Conservation (phyloP, 1,284 basidiomycete species). For the Cryptococcus floricola region DNA sequence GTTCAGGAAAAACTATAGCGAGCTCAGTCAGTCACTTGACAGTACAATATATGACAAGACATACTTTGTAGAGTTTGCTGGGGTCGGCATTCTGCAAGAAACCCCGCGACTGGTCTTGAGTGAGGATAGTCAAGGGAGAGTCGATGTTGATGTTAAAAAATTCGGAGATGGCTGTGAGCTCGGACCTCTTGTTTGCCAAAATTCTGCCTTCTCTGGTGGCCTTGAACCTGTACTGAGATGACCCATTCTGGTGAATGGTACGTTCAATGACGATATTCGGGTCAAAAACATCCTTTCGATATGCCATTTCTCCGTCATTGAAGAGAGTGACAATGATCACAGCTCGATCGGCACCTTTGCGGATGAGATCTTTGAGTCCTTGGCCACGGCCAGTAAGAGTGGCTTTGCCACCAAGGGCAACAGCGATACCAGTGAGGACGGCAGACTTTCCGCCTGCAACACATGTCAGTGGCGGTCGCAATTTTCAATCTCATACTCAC, state of each 20-base stretch:
- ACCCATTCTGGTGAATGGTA: constrained; percentile 69
- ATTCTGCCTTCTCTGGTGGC: constrained; percentile 59
- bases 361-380: constrained; percentile 84
- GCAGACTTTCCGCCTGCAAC: constrained; percentile 85
- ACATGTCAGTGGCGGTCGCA: not conserved
- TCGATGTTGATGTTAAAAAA: constrained; percentile 92
- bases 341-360: constrained; percentile 68
- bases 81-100: constrained; percentile 82
- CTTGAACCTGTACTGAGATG: constrained; percentile 79
- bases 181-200: constrained; percentile 76
- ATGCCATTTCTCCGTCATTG: constrained; percentile 87
- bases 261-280: constrained; percentile 81
- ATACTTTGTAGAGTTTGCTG: constrained; percentile 83
- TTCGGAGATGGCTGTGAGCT: constrained; percentile 80
- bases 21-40: not conserved
- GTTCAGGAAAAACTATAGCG: constrained; percentile 77
- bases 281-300: constrained; percentile 74
- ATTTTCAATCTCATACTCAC: constrained; percentile 20
- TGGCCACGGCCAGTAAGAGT: constrained; percentile 79
- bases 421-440: constrained; percentile 85
- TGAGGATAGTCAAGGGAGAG: constrained; percentile 91
- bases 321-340: constrained; percentile 77
- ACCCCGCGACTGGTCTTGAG: constrained; percentile 77
- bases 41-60: constrained; percentile 17
- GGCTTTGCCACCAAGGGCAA: constrained; percentile 91